Percentiles rank a stretch among this genome's conserved stretches.
Conservation (phyloP, 2,329 filamentous ascomycete species). For the Aureobasidium musti region DNA sequence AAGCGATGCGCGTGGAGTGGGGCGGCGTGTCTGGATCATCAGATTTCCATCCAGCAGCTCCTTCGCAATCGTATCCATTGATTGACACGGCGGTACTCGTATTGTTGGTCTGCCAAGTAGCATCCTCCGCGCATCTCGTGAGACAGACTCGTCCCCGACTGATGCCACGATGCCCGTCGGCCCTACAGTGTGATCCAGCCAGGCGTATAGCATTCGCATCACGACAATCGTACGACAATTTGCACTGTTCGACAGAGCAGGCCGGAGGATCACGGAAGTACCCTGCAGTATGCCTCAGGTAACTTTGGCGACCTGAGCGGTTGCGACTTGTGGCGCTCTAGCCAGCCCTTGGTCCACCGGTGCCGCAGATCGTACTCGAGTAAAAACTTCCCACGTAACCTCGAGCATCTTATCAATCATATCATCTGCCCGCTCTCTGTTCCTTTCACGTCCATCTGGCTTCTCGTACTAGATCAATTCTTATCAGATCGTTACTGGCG, state of each 20-base stretch:
- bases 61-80: background rate
- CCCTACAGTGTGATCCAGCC: background rate
- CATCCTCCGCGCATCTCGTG: background rate
- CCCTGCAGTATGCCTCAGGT: background rate
- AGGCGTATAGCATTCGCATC: background rate
- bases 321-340: constrained; percentile 18
- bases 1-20: constrained; percentile 7
- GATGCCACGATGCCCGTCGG: background rate
- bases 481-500: constrained; percentile 18
- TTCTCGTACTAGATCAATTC: constrained; percentile 2
- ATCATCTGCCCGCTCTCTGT: constrained; percentile 20
- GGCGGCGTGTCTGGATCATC: constrained; percentile 10
- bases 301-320: background rate
- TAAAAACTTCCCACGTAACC: constrained; percentile 12
- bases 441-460: background rate
- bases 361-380: background rate
- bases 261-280: constrained; percentile 7
- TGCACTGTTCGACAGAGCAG: background rate
- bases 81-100: background rate
- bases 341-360: background rate
- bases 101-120: background rate
- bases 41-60: constrained; percentile 2
- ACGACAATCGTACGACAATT: background rate
- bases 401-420: constrained; percentile 34
- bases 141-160: background rate